These are phyloP conservation scores for Aspergillus sp. DNA, from an alignment of 2,329 filamentous ascomycete species.

Conservation along the genomic window DNA sequence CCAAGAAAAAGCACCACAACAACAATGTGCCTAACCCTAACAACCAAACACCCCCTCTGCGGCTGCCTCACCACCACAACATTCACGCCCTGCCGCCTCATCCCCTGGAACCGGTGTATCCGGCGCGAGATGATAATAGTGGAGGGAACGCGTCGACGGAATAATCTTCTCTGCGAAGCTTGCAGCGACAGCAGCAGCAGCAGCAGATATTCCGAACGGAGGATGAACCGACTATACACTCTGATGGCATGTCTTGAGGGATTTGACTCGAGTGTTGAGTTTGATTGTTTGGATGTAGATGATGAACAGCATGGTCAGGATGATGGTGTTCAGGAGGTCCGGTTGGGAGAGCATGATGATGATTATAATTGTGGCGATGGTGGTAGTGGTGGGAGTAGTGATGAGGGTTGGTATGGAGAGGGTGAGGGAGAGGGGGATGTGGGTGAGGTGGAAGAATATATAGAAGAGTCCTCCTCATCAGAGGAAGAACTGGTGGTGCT, in stretches of 20 bases:
- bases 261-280: no score
- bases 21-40: conserved; percentile 24
- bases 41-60: conserved; percentile 23
- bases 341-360: no score
- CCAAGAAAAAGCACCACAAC: no score
- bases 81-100: neutral
- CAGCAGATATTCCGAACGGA: no score
- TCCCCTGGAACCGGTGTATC: neutral
- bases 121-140: neutral
- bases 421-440: neutral
- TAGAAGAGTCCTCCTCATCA: neutral
- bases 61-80: conserved; percentile 21
- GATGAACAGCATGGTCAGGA: no score
- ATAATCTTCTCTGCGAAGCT: no score
- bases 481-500: neutral
- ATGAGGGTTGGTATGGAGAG: neutral
- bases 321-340: no score
- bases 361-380: neutral
- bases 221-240: no score
- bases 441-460: neutral
- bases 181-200: no score
- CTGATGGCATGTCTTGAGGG: no score
- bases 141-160: neutral
- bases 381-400: neutral
- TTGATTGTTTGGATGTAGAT: no score